Base-by-base conservation (phyloP, 2,329 filamentous ascomycete species). In the Cladosporium phlei region DNA sequence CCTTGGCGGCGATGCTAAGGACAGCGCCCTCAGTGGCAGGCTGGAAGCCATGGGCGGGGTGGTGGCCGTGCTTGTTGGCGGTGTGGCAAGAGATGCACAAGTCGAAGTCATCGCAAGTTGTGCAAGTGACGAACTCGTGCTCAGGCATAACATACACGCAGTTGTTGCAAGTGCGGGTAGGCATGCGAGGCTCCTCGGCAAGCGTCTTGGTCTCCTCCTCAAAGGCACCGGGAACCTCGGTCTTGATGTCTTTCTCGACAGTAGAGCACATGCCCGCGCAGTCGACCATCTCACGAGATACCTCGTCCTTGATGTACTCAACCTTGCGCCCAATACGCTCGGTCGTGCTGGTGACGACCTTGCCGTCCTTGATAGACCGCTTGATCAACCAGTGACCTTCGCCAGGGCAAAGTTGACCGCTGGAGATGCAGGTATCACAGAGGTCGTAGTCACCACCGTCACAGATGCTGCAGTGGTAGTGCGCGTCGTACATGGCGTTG, bases 381-480 rank as follows among this genome's bases (percentile, higher is more conserved):
- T 95, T 96, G 66, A 97, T 91, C 68, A 98, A 75, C 90, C 89
- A 96, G 70, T 98, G 93, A 53, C 81, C 78, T 22, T 83, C 78
- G 48, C 83, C 83, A 52, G 82, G 78, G 72, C 94, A 98, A 30
- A 86, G 79, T 48, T 85, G 75, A 53, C 90, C 90, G 32, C 75
- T 71, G 39, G 82, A 77, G 38, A 96, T 80, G 60, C 93, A 98
- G 5, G 73, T 67, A 54, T 82, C 77, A 74, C 94, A 98, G 22
- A 98, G 79, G 62, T 98, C 93, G 60, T 90, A 98, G 66, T 98
- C 93, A 30, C 91, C 93, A 48, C 85, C 80, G 54, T 97, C 88
- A 64, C 93, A 98, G 48, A 86, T 87, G 55, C 86, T 86, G 74
- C 94, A 98, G 70, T 98, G 93, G 68, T 87, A 98, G 69, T 98